Evolutionary conservation across 1,284 basidiomycete species (phyloP).

Genomic region (Tremellales sp.): DNA sequence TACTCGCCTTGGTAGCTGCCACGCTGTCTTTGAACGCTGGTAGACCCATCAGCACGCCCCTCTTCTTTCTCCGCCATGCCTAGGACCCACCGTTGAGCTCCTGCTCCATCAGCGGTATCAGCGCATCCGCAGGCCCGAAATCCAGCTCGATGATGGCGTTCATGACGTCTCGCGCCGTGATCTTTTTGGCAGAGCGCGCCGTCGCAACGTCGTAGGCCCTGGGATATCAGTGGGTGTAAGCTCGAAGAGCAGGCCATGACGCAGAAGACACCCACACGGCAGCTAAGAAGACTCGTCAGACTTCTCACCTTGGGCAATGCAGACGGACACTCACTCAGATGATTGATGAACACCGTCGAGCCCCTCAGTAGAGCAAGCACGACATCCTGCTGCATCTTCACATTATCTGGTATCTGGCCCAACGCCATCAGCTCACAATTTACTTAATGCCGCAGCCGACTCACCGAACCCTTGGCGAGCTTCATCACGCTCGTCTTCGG

Average conservation of each 20-base stretch:
- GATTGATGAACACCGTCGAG: conserved; percentile 87
- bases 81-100: conserved; percentile 64
- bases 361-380: conserved; percentile 74
- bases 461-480: conserved; percentile 66
- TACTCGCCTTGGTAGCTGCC: conserved; percentile 30
- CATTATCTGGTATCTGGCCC: conserved; percentile 69
- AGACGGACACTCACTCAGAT: conserved; percentile 60
- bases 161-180: conserved; percentile 81
- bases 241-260: not conserved
- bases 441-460: conserved; percentile 46
- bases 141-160: conserved; percentile 77
- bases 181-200: conserved; percentile 78
- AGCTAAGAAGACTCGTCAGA: conserved; percentile 48
- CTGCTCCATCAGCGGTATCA: conserved; percentile 62
- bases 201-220: conserved; percentile 84
- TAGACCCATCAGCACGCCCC: not conserved
- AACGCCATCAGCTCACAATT: not conserved
- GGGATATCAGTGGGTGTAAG: not conserved
- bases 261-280: conserved; percentile 57
- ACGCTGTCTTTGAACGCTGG: conserved; percentile 34
- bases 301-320: not conserved
- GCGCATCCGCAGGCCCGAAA: conserved; percentile 59
- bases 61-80: not conserved
- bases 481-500: conserved; percentile 75
- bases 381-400: conserved; percentile 82